Conservation (phyloP, 2,329 filamentous ascomycete species). For the Diaporthe citrichinensis region DNA sequence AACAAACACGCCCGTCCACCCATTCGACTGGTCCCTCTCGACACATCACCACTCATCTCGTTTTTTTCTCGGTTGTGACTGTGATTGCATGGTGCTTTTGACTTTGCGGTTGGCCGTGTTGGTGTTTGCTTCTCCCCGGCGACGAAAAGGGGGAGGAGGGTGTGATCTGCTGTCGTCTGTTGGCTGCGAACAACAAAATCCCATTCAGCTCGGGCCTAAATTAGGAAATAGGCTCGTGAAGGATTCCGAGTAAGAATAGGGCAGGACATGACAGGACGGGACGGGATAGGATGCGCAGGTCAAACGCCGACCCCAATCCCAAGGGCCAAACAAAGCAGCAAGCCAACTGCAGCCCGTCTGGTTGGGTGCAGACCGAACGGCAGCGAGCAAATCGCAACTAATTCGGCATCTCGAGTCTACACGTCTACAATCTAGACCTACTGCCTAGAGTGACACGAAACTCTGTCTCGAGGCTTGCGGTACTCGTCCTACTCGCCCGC, state of each 20-base stretch:
- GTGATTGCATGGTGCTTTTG: slow-evolving; percentile 12
- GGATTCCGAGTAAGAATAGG: slow-evolving; percentile 24
- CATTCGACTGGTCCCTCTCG: background rate
- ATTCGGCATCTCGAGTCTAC: slow-evolving; percentile 17
- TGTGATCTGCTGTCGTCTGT: slow-evolving; percentile 11
- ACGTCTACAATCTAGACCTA: background rate
- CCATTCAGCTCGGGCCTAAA: slow-evolving; percentile 23
- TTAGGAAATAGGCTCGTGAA: slow-evolving; percentile 21
- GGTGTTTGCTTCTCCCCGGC: background rate
- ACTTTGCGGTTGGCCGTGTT: slow-evolving; percentile 9
- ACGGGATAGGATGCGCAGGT: slow-evolving; percentile 4
- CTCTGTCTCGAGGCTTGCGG: background rate
- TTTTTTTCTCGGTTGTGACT: background rate
- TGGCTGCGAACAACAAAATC: slow-evolving; percentile 4
- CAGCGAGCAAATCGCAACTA: slow-evolving; percentile 14
- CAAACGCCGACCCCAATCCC: slow-evolving; percentile 14
- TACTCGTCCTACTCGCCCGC: background rate
- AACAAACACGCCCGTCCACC: slow-evolving; percentile 19
- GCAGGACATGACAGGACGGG: background rate
- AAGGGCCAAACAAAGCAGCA: slow-evolving; percentile 31
- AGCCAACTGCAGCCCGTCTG: slow-evolving; percentile 19
- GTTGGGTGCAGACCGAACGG: slow-evolving; percentile 37
- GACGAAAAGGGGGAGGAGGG: slow-evolving; percentile 3
- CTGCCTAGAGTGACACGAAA: slow-evolving; percentile 19
- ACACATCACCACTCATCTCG: slow-evolving; percentile 7